Base-by-base conservation (phyloP, 371 early-diverging fungal genomes). In the Gilbertella persicaria region DNA sequence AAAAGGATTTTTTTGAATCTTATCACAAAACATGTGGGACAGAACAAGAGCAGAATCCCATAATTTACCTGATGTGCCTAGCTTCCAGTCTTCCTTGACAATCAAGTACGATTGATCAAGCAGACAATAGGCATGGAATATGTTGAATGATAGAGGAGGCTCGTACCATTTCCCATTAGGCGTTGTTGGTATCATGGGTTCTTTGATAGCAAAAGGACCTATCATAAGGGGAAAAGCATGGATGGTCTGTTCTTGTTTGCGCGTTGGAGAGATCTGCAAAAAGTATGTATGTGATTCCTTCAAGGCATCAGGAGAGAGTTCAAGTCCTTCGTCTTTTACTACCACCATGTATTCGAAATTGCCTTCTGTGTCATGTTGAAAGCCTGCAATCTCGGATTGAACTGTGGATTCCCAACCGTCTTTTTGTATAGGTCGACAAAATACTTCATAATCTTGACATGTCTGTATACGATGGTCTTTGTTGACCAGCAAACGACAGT, bases 11-110 rank as follows among this genome's bases (percentile, higher is more conserved):
- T 58, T n/a, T 1, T 44, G n/a, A n/a, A 78, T 63, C 13, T 41
- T 39, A 14, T 65, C 66, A 5, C 64, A 55, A 44, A 84, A 64
- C 30, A 77, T 55, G 5, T 77, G 70, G 3, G 71, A 63, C 13
- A 84, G 19, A 0, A 75, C 74, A 26, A 82, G 63, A 0, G 85
- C 83, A 0, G 85, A 81, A 55, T 84, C 83, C 85, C 85, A 84
- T 24, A 79, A 58, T 39, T 82, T 83, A 8, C 83, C 85, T 12
- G 82, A 79, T 20, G 83, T 79, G 0, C 75, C 73, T 7, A 57
- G 41, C 7, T 72, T 66, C 79, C 82, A 80, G 2, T 58, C 50
- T 49, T 84, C 85, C 16, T 73, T 69, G n/a, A 84, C 57, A 1
- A 84, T 21, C 16, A 62, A 26, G 28, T 44, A 53, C 1, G 45